Percentiles rank a stretch among this genome's conserved stretches.
These are phyloP conservation scores for Porodaedalea pini DNA, from an alignment of 1,284 basidiomycete species.

Conservation along the genomic window DNA sequence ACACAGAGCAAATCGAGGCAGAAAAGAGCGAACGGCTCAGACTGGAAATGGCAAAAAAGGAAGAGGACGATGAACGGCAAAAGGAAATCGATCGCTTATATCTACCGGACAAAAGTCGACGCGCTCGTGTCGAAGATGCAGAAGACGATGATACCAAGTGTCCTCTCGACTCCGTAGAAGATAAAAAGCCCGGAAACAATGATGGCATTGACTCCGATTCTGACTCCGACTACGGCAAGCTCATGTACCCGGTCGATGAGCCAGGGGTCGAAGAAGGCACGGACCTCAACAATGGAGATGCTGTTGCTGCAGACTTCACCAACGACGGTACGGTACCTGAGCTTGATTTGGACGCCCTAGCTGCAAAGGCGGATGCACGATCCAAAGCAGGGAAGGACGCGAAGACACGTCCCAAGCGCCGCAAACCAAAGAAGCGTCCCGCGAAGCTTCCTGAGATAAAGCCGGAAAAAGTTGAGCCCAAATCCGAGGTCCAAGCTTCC, in stretches of 20 bases:
- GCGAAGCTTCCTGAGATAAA: too few relatives aligned
- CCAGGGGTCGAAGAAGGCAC: too few relatives aligned
- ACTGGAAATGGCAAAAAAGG: conserved; percentile 11
- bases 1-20: conserved; percentile 13
- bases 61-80: conserved; percentile 16
- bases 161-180: too few relatives aligned
- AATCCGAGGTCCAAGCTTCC: neutral
- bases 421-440: neutral
- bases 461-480: neutral
- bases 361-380: neutral
- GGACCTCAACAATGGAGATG: too few relatives aligned
- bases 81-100: conserved; percentile 28
- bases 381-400: too few relatives aligned
- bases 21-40: conserved; percentile 14
- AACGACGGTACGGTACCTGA: neutral
- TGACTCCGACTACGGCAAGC: neutral
- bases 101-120: conserved; percentile 29
- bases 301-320: neutral
- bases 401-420: neutral
- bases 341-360: neutral
- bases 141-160: neutral
- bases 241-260: too few relatives aligned
- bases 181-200: neutral
- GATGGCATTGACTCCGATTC: neutral
- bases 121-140: neutral